These are phyloP conservation scores for Stipa capillata DNA, from an alignment of 176 grass and related monocot genomes.

Conservation along the genomic window DNA sequence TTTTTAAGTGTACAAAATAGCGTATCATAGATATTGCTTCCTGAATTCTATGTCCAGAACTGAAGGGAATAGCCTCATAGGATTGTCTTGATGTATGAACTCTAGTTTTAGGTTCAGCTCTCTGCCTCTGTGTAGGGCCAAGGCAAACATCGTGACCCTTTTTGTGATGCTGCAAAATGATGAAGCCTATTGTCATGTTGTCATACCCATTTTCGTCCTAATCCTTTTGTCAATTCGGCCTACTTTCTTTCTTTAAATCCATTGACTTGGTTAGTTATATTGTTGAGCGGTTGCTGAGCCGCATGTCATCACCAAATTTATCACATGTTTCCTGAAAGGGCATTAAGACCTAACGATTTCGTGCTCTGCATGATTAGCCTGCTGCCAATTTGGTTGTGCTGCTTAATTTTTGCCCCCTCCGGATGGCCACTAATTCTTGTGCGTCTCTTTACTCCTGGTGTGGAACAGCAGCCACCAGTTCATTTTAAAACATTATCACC, in stretches of 20 bases:
- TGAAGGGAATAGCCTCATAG: neutral
- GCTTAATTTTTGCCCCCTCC: neutral
- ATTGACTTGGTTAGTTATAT: conserved; percentile 9
- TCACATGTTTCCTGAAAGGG: conserved; percentile 40
- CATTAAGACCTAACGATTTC: conserved; percentile 32
- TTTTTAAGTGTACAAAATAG: neutral
- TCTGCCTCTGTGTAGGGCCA: neutral
- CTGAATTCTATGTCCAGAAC: neutral
- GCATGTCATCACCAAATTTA: conserved; percentile 36
- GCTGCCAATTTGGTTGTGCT: neutral
- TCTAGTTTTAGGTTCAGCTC: too few relatives aligned
- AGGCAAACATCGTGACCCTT: neutral
- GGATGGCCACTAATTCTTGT: conserved; percentile 9
- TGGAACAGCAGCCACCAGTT: conserved; percentile 23
- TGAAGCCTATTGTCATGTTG: neutral
- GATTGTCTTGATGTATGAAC: too few relatives aligned
- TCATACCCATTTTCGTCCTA: neutral
- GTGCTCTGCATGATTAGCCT: conserved; percentile 16
- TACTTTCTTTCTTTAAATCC: neutral
- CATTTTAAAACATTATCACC: conserved; percentile 33
- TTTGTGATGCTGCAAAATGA: neutral
- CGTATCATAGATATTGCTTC: neutral
- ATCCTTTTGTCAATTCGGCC: neutral
- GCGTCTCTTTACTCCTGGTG: neutral
- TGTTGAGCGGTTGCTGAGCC: conserved; percentile 5